These are phyloP conservation scores for Amanita thiersii DNA, from an alignment of 768 basidiomycete species.

Conservation along the genomic window DNA sequence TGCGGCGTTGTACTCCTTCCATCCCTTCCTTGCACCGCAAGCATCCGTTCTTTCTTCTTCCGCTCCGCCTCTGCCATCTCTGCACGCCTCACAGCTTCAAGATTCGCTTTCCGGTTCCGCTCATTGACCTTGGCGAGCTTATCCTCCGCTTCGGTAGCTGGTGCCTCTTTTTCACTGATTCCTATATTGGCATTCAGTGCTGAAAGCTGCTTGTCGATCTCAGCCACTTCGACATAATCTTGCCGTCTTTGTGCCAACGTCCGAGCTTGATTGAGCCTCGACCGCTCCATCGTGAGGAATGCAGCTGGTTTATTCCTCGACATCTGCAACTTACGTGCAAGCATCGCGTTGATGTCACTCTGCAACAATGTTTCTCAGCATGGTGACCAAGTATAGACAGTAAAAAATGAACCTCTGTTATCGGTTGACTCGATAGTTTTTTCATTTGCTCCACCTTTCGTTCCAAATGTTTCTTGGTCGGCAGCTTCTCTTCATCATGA, in stretches of 20 bases:
- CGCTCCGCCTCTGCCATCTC: slow-evolving; percentile 65
- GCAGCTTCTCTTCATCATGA: slow-evolving; percentile 52
- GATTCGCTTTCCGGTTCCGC: slow-evolving; percentile 78
- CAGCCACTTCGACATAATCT: slow-evolving; percentile 53
- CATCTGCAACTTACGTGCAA: slow-evolving; percentile 53
- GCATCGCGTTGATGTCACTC: slow-evolving; percentile 79
- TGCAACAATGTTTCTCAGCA: slow-evolving; percentile 22
- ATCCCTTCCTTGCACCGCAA: slow-evolving; percentile 30
- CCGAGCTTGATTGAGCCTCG: slow-evolving; percentile 61
- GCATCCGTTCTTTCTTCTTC: slow-evolving; percentile 60
- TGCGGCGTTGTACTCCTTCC: slow-evolving; percentile 27
- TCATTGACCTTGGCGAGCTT: slow-evolving; percentile 79
- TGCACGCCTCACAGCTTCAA: slow-evolving; percentile 71
- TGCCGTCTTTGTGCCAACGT: slow-evolving; percentile 70
- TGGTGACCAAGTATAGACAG: slow-evolving; percentile 6
- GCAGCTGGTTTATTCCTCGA: slow-evolving; percentile 22
- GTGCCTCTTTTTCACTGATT: slow-evolving; percentile 11
- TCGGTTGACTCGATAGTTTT: slow-evolving; percentile 46
- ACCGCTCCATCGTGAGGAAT: slow-evolving; percentile 47
- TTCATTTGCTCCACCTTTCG: slow-evolving; percentile 58
- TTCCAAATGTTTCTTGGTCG: slow-evolving; percentile 57
- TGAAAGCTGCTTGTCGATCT: slow-evolving; percentile 59
- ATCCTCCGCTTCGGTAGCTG: slow-evolving; percentile 23
- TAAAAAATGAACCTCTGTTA: slow-evolving; percentile 68
- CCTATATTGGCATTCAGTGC: slow-evolving; percentile 27